Base-by-base conservation (phyloP, 2,329 filamentous ascomycete species). In the Diaporthe sp. region DNA sequence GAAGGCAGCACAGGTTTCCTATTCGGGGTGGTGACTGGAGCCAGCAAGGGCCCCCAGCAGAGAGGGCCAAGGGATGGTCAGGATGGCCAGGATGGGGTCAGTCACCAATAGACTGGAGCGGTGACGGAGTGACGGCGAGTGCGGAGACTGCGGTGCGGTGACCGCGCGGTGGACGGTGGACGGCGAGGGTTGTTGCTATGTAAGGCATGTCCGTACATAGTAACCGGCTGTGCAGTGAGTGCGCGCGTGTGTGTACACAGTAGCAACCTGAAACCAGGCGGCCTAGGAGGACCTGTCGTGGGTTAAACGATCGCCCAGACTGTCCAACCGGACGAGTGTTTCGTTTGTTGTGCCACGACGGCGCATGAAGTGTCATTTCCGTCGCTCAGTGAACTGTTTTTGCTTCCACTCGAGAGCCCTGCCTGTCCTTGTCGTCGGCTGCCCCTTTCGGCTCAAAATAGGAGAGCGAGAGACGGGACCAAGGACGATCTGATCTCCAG, bases 311-410 rank as follows among this genome's bases (percentile, higher is more conserved):
- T 67, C 30, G 64, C 64, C 61, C 28, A 67, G 64, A 2, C 64
- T 40, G 45, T 30, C 64, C 64, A 67, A 67, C 45, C 64, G 30
- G 64, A 38, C 64, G 64, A 38, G 13, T 22, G 64, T 67, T 67
- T 28, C 30, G 64, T 67, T 67, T 52, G 45, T 52, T 35, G 64
- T 67, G 64, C 64, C 45, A 47, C 33, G 64, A 19, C 42, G 45
- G 64, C 64, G 64, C 64, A 67, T 67, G 30, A 67, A 67, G 33
- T 52, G 64, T 67, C 64, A 67, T 67, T 52, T 67, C 64, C 64
- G 64, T 52, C 64, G 22, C 45, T 38, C n/a, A 50, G 45, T 67
- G 30, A 25, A 54, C 4, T 52, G 64, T 38, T 52, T 52, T 25
- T 40, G 22, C 45, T 35, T n/a, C 33, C 30, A 0, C 45, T 38